These are phyloP conservation scores for Spathaspora girioi DNA, from an alignment of 805 yeast species.

Conservation along the genomic window DNA sequence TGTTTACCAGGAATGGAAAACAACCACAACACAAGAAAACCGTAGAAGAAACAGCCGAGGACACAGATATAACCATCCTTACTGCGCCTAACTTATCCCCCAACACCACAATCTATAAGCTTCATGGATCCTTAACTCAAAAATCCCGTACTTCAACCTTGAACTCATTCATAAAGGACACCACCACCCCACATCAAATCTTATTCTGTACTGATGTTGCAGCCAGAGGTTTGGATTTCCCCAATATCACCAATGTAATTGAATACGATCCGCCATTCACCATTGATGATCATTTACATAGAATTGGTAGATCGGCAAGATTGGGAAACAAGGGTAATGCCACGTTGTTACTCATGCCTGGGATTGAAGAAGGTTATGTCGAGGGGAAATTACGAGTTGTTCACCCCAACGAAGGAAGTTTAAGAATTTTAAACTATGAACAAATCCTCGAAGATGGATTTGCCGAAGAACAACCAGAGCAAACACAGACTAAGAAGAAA, in stretches of 20 bases:
- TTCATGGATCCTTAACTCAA: slow-evolving; percentile 91
- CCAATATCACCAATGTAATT: slow-evolving; percentile 77
- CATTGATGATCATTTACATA: slow-evolving; percentile 90
- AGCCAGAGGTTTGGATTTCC: slow-evolving; percentile 92
- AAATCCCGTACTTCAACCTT: slow-evolving; percentile 77
- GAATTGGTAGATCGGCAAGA: slow-evolving; percentile 97
- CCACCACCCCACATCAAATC: slow-evolving; percentile 48
- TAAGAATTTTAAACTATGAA: slow-evolving; percentile 35
- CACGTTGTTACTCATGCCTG: slow-evolving; percentile 77
- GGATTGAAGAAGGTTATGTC: slow-evolving; percentile 80
- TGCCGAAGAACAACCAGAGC: slow-evolving; percentile 32
- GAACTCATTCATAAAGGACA: slow-evolving; percentile 51
- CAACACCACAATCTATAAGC: slow-evolving; percentile 49
- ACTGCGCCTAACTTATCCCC: slow-evolving; percentile 52
- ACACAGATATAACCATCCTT: slow-evolving; percentile 29
- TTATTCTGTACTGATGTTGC: slow-evolving; percentile 97
- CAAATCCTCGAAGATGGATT: slow-evolving; percentile 28
- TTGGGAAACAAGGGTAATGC: slow-evolving; percentile 89
- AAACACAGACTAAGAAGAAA: slow-evolving; percentile 24
- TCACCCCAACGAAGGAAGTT: slow-evolving; percentile 34
- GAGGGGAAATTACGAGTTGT: slow-evolving; percentile 44
- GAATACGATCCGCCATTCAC: slow-evolving; percentile 96
- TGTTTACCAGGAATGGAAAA: slow-evolving; percentile 58
- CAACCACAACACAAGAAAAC: slow-evolving; percentile 24
- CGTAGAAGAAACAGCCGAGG: slow-evolving; percentile 18